Evolutionary conservation across 306 rosid genomes (phyloP).

Genomic region (Vicia villosa): DNA sequence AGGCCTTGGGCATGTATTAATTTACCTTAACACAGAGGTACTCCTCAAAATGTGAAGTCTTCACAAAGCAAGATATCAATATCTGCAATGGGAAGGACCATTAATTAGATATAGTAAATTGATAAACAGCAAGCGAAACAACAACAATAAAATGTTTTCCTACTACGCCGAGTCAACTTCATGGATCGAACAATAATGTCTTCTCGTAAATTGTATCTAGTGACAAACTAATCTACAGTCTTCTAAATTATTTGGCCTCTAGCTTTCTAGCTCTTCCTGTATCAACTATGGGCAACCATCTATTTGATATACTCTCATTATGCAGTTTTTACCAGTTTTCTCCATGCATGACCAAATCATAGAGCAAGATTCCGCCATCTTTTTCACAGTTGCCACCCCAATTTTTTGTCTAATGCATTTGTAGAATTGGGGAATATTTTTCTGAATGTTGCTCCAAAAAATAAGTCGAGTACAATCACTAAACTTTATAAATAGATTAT

Average conservation of each 20-base stretch:
- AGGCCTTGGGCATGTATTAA: constrained; percentile 26
- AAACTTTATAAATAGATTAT: too few relatives aligned
- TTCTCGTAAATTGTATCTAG: not conserved
- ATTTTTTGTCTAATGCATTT: not conserved
- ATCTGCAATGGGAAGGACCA: constrained; percentile 59
- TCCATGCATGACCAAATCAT: not conserved
- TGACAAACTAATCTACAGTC: not conserved
- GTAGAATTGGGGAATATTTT: too few relatives aligned
- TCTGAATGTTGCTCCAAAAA: too few relatives aligned
- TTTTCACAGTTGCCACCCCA: too few relatives aligned
- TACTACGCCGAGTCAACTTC: not conserved
- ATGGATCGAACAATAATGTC: constrained; percentile 1
- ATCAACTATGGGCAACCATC: not conserved
- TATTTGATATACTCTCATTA: not conserved
- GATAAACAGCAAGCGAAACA: constrained; percentile 7
- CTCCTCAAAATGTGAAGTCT: constrained; percentile 93
- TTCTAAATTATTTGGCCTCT: constrained; percentile 3
- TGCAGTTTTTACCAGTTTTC: not conserved
- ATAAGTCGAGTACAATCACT: too few relatives aligned
- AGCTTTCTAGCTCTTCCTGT: not conserved
- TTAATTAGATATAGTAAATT: constrained; percentile 28
- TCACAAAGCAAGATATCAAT: constrained; percentile 94
- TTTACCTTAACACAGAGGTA: constrained; percentile 92
- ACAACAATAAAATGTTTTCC: constrained; percentile 2
- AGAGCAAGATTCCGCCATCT: constrained; percentile 4